These are phyloP conservation scores for Cladobotryum mycophilum DNA, from an alignment of 2,329 filamentous ascomycete species.

Conservation along the genomic window DNA sequence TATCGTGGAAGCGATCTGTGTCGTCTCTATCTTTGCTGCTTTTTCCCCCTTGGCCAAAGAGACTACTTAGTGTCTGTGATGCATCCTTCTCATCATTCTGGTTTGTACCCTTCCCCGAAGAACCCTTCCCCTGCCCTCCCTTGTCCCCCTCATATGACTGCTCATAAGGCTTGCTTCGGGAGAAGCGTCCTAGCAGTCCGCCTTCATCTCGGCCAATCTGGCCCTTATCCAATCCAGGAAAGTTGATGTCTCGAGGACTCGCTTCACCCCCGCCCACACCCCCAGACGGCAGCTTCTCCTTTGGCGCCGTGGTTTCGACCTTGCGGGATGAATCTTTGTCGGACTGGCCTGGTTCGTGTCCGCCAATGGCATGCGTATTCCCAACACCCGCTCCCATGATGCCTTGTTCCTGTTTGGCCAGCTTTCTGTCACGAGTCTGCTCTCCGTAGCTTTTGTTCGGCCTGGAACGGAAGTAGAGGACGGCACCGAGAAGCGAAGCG, in stretches of 20 bases:
- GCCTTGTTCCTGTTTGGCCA: not conserved
- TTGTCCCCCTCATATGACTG: not conserved
- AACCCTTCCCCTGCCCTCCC: not conserved
- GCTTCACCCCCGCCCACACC: conserved; percentile 27
- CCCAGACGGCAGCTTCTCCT: conserved; percentile 28
- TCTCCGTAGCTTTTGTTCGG: not conserved
- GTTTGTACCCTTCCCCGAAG: not conserved
- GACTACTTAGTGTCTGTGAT: conserved; percentile 12
- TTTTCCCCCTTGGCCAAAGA: conserved; percentile 20
- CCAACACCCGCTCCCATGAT: not conserved
- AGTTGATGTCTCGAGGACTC: conserved; percentile 23
- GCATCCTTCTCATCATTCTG: not conserved
- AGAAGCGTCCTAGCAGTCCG: not conserved
- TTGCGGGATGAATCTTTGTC: conserved; percentile 15
- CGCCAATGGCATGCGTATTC: not conserved
- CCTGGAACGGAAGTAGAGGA: not conserved
- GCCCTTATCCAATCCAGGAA: conserved; percentile 14
- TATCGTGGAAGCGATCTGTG: conserved; percentile 4
- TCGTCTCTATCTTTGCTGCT: conserved; percentile 10
- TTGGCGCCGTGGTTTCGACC: conserved; percentile 19
- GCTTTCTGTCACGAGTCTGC: not conserved
- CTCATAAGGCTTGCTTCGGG: not conserved
- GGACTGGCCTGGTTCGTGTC: not conserved
- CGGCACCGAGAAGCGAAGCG: not conserved
- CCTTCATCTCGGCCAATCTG: conserved; percentile 1